Base-by-base conservation (phyloP, 495 filamentous ascomycete genomes). In the Margaritispora aquatica region DNA sequence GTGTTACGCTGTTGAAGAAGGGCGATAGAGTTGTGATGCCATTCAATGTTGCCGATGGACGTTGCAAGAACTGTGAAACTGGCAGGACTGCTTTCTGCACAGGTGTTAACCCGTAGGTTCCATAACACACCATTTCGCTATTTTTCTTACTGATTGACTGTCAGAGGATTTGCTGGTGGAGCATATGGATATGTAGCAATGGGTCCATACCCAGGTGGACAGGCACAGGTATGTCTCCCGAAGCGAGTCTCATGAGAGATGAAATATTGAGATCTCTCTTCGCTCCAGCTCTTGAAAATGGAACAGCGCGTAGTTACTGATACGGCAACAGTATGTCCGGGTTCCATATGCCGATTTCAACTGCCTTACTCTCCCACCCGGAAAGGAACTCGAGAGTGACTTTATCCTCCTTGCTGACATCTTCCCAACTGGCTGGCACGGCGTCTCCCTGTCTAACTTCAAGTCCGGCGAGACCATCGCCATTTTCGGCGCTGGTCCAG, bases 341-440 rank as follows among this genome's bases (percentile, higher is more conserved):
- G 75, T 84, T 46, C 81, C 81, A 0, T 84, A 75, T 56, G 82
- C 82, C 2, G 80, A 84, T 55, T 81, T 81, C 71, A 84, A 84
- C 59, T 75, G 73, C 57, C 66, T 80, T 13, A 66, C 63, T 7
- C 64, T 79, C 1, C 76, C 76, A 1, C 64, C 69, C 1, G 76
- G 76, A 20, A 73, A 65, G 34, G 71, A 71, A 19, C 71, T 77
- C 51, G 77, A 80, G 65, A 63, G 68, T 0, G 76, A 78, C 55
- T 80, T 77, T 55, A 66, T 77, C 56, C 68, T 81, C 23, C 69
- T 79, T 1, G 74, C 77, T 51, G 81, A 85, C 60, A 83, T 85
- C 55, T 85, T 84, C 65, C 78, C 82, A 1, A 84, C 82, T 1
- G 82, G 80, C 29, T 85, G 82, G 81, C 79, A 82, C 56, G 81